Evolutionary conservation across 106 monocot species (phyloP).

Genomic region (Allium cepa): DNA sequence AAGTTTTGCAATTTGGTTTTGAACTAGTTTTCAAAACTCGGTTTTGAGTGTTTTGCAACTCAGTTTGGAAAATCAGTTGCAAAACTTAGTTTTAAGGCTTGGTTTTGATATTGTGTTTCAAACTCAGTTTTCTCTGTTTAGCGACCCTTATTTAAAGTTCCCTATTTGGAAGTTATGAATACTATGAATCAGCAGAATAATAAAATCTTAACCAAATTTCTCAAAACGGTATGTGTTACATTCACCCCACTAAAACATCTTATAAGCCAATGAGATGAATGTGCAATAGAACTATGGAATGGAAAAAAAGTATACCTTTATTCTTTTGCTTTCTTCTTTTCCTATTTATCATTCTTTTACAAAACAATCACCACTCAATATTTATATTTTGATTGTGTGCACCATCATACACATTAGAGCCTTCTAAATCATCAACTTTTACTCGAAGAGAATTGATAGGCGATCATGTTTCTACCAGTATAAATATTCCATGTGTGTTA

Average conservation of each 20-base stretch:
- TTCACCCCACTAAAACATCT: too few species aligned
- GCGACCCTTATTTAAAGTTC: slow-evolving; percentile 66
- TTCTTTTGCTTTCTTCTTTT: slow-evolving; percentile 70
- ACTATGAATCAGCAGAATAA: neutral
- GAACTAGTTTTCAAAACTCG: too few species aligned
- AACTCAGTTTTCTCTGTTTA: slow-evolving; percentile 60
- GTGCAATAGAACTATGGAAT: slow-evolving; percentile 4
- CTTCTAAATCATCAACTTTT: slow-evolving; percentile 51
- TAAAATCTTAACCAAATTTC: too few species aligned
- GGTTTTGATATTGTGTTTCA: too few species aligned
- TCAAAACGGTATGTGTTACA: too few species aligned
- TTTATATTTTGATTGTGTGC: slow-evolving; percentile 7
- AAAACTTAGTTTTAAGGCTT: too few species aligned
- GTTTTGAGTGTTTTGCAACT: too few species aligned
- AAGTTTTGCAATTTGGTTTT: too few species aligned
- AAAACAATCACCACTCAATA: neutral
- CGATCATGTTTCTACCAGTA: slow-evolving; percentile 24
- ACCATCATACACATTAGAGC: slow-evolving; percentile 36
- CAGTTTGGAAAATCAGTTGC: too few species aligned
- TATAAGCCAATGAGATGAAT: too few species aligned
- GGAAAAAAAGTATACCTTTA: slow-evolving; percentile 41
- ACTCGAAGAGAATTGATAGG: slow-evolving; percentile 74
- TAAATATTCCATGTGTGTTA: slow-evolving; percentile 8
- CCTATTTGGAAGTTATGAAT: slow-evolving; percentile 24
- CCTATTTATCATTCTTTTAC: slow-evolving; percentile 28